A percentile compares a stretch with the other conserved stretches of the same genome.
phyloP scores from a whole-genome alignment of 352 stramenopile genomes.

The Phytophthora idaei region DNA sequence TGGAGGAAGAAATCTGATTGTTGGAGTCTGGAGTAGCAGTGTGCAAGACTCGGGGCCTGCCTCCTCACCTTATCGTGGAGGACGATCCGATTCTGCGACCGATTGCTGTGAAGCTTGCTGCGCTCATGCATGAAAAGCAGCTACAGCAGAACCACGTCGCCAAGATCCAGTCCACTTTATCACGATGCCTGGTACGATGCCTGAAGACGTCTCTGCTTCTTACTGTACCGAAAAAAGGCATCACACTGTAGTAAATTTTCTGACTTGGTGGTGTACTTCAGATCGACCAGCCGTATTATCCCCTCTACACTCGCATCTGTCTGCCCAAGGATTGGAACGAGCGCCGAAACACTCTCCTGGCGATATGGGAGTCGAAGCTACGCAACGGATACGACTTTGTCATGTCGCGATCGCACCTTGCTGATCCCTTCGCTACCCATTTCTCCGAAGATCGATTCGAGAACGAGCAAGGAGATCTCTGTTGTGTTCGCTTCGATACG shows the following conservation, averaged over 20 bases:
- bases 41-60: conserved; percentile 15
- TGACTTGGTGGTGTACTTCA: conserved; percentile 7
- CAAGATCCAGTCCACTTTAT: conserved; percentile 25
- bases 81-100: conserved; percentile 22
- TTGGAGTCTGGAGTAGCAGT: conserved; percentile 26
- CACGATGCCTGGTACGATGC: conserved; percentile 14
- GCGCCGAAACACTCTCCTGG: conserved; percentile 22
- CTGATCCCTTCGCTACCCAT: conserved; percentile 22
- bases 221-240: too few species aligned
- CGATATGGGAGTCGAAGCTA: conserved; percentile 26
- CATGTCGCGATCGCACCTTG: conserved; percentile 8
- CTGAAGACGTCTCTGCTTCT: neutral
- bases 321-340: conserved; percentile 31
- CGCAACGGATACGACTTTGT: conserved; percentile 35
- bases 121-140: conserved; percentile 18
- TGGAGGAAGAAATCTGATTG: conserved; percentile 20
- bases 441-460: conserved; percentile 38
- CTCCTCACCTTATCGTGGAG: conserved; percentile 10
- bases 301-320: conserved; percentile 34
- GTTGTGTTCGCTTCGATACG: conserved; percentile 39
- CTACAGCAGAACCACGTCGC: conserved; percentile 23
- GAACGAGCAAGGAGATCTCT: conserved; percentile 33
- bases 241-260: neutral
- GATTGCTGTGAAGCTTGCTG: conserved; percentile 11
- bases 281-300: conserved; percentile 27